Evolutionary conservation across 148 eudicot genomes (phyloP).

Genomic region (Pharnaceum exiguum): DNA sequence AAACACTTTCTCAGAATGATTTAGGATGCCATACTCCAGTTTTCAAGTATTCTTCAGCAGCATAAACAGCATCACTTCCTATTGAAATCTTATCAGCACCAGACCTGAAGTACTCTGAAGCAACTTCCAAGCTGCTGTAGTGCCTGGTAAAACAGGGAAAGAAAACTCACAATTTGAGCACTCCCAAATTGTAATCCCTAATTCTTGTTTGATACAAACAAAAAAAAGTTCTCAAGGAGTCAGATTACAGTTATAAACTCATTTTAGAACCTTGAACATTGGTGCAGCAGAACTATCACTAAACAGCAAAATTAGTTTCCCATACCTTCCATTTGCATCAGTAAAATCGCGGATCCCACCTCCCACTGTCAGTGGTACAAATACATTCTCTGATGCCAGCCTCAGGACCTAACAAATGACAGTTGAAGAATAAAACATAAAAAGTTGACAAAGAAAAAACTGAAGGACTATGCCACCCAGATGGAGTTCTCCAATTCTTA

Average conservation of each 20-base stretch:
- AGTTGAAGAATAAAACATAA: neutral
- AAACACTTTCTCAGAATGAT: neutral
- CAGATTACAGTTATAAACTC: neutral
- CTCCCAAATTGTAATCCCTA: too few species aligned
- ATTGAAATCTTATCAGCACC: conserved; percentile 97
- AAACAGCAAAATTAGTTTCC: neutral
- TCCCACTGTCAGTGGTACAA: conserved; percentile 96
- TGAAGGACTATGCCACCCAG: too few species aligned
- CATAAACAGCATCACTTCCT: conserved; percentile 98
- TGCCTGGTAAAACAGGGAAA: conserved; percentile 40
- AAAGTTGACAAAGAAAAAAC: neutral
- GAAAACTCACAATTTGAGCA: neutral
- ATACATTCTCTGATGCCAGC: conserved; percentile 77
- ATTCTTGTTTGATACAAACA: too few species aligned
- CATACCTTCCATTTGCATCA: conserved; percentile 89
- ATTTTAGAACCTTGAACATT: neutral
- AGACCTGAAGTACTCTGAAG: conserved; percentile 97
- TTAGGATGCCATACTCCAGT: conserved; percentile 55
- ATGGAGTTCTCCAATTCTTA: too few species aligned
- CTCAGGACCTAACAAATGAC: conserved; percentile 56
- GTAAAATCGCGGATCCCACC: conserved; percentile 98
- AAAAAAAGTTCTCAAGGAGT: too few species aligned
- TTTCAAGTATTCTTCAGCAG: conserved; percentile 80
- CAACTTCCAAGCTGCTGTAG: conserved; percentile 96
- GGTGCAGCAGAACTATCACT: neutral